Percentiles rank a stretch among this genome's conserved stretches.
These are phyloP conservation scores for Fusarium newnesense DNA, from an alignment of 2,329 filamentous ascomycete species.

Conservation along the genomic window DNA sequence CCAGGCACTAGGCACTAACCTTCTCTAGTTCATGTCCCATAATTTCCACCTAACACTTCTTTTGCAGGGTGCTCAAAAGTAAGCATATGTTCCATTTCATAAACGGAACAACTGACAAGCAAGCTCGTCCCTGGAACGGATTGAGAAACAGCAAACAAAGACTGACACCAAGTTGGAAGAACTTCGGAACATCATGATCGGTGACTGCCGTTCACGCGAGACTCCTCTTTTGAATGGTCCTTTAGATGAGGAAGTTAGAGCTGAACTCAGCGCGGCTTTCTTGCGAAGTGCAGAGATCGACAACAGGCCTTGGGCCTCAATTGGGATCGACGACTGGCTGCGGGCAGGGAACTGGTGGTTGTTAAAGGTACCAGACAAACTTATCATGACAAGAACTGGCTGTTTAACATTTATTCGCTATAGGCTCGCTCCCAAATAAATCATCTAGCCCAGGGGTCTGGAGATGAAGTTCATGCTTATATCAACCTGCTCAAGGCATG, in stretches of 20 bases:
- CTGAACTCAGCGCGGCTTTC: fast-evolving
- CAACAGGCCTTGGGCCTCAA: fast-evolving
- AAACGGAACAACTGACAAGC: fast-evolving
- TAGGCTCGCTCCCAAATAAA: fast-evolving
- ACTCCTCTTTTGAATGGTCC: fast-evolving
- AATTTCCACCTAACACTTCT: fast-evolving
- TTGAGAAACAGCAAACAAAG: not conserved
- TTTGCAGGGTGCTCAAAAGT: not conserved
- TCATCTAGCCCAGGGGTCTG: fast-evolving
- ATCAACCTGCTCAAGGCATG: fast-evolving
- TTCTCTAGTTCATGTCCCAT: not conserved
- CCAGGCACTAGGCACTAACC: too few species aligned
- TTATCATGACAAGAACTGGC: fast-evolving
- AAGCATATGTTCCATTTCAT: not conserved
- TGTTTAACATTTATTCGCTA: fast-evolving
- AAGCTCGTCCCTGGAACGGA: not conserved
- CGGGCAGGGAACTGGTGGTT: fast-evolving
- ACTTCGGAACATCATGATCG: fast-evolving
- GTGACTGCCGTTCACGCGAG: fast-evolving
- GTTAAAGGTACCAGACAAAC: fast-evolving
- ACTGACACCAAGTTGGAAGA: fast-evolving
- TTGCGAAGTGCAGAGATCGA: fast-evolving
- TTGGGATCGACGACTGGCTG: fast-evolving
- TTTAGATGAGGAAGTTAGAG: fast-evolving
- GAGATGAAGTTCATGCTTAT: fast-evolving